Conservation (phyloP, 164 flowering plant genomes). For the Euptelea pleiosperma region DNA sequence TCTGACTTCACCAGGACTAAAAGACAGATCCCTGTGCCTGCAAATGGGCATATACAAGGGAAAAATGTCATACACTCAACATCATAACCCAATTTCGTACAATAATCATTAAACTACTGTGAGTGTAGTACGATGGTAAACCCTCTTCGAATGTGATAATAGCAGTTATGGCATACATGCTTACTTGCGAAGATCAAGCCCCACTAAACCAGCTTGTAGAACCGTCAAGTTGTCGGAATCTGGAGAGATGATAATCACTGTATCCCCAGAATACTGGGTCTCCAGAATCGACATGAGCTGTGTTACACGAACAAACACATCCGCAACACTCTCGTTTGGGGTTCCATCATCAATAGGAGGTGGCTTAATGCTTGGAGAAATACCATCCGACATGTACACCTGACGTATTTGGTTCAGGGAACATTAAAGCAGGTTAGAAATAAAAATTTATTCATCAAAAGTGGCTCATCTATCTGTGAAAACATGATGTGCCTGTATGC, state of each 20-base stretch:
- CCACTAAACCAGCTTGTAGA: conserved; percentile 87
- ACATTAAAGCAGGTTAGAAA: not conserved
- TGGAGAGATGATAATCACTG: conserved; percentile 80
- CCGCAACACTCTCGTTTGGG: conserved; percentile 84
- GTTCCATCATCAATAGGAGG: conserved; percentile 89
- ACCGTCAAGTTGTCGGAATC: conserved; percentile 92
- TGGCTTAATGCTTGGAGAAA: conserved; percentile 71
- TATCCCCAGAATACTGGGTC: conserved; percentile 87
- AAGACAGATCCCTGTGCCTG: conserved; percentile 85
- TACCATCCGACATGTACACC: conserved; percentile 75
- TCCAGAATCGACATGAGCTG: conserved; percentile 95
- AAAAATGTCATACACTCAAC: no score
- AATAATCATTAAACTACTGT: no score
- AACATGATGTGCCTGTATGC: no score
- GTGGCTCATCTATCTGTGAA: no score
- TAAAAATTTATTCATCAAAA: not conserved
- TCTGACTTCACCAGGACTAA: conserved; percentile 80
- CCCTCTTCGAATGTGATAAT: no score
- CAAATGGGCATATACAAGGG: no score
- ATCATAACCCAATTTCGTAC: no score
- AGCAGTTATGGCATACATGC: not conserved
- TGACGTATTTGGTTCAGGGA: conserved; percentile 22
- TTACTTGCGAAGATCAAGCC: conserved; percentile 88
- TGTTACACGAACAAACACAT: conserved; percentile 93
- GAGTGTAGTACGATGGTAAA: no score